Evolutionary conservation across 805 yeast species (phyloP).

Genomic region (Nakazawaea ishiwadae): DNA sequence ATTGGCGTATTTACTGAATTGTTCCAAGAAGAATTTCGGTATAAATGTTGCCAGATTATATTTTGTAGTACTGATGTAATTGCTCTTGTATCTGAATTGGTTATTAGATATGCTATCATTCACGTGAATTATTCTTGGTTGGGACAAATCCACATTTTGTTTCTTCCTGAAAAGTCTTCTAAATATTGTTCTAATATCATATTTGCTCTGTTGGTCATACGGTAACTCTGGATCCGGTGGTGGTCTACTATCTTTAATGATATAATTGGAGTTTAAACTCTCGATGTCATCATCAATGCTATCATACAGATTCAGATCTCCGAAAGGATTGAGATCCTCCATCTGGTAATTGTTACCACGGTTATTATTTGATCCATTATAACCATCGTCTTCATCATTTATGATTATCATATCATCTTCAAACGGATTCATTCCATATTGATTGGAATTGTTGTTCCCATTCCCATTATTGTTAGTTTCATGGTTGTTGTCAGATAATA

Average conservation of each 20-base stretch:
- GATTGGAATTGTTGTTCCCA: slow-evolving; percentile 1
- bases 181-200: slow-evolving; percentile 13
- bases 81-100: slow-evolving; percentile 59
- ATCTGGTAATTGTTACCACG: slow-evolving; percentile 1
- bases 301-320: slow-evolving; percentile 9
- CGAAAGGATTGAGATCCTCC: slow-evolving; percentile 11
- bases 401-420: slow-evolving; percentile 12
- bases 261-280: slow-evolving; percentile 10
- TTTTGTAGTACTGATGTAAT: slow-evolving; percentile 92
- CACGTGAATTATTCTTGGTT: slow-evolving; percentile 60
- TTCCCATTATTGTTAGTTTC: neutral
- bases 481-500: slow-evolving; percentile 2
- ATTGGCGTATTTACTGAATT: slow-evolving; percentile 95
- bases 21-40: slow-evolving; percentile 94
- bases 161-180: slow-evolving; percentile 9
- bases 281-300: slow-evolving; percentile 10
- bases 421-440: slow-evolving; percentile 9
- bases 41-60: slow-evolving; percentile 89
- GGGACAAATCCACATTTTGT: slow-evolving; percentile 16
- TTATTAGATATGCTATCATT: slow-evolving; percentile 58
- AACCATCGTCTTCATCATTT: slow-evolving; percentile 5
- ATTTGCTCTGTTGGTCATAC: slow-evolving; percentile 6
- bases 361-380: neutral
- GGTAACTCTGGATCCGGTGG: slow-evolving; percentile 10
- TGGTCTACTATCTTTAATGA: slow-evolving; percentile 11